A percentile compares a stretch with the other conserved stretches of the same genome.
Conservation (phyloP, 2,329 filamentous ascomycete genomes). For the Dryadomyces quercus-mongolicae region DNA sequence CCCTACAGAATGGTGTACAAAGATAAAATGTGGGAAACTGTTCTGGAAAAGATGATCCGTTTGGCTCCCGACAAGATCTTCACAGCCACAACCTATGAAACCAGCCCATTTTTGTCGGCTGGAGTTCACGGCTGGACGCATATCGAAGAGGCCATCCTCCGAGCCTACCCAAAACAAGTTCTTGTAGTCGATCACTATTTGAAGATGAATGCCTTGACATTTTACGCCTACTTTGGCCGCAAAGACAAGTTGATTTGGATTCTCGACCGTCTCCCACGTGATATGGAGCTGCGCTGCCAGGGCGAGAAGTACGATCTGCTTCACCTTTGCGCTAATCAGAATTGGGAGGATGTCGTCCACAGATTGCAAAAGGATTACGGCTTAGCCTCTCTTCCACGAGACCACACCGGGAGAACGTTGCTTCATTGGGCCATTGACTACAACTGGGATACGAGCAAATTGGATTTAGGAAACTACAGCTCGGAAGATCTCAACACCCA, state of each 20-base stretch:
- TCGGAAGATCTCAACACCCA: background rate
- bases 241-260: background rate
- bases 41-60: background rate
- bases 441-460: background rate
- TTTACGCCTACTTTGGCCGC: background rate
- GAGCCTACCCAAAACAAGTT: background rate
- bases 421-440: background rate
- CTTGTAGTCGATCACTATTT: background rate
- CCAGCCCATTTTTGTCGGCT: background rate
- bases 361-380: background rate
- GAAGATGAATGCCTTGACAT: background rate
- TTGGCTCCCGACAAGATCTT: background rate
- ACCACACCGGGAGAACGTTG: background rate
- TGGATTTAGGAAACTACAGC: background rate
- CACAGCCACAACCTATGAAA: background rate
- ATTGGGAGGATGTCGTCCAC: background rate
- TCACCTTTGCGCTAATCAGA: background rate
- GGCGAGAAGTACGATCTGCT: background rate
- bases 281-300: background rate
- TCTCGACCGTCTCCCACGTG: background rate
- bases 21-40: background rate
- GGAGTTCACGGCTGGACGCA: background rate
- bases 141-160: background rate
- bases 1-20: background rate
- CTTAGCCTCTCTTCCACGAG: background rate